Evolutionary conservation across 164 flowering plant genomes (phyloP).

Genomic region (Liquidambar formosana): DNA sequence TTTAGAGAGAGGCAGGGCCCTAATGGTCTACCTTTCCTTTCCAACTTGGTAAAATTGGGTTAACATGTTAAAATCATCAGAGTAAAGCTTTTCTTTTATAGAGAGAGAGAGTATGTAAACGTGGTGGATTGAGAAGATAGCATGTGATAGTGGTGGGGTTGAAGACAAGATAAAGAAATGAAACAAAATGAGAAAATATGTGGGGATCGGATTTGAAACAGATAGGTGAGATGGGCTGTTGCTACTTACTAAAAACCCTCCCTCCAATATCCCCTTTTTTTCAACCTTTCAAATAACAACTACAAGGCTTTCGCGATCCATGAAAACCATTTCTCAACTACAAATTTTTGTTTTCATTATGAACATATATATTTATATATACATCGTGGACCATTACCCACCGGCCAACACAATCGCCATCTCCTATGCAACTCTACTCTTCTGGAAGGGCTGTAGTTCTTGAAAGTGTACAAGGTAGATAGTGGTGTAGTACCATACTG

Average conservation of each 20-base stretch:
- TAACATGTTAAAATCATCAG: too few relatives aligned
- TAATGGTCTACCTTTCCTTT: too few relatives aligned
- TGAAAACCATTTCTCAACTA: slow-evolving; percentile 34
- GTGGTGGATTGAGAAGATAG: too few relatives aligned
- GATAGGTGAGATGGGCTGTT: slow-evolving; percentile 3
- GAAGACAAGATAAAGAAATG: not conserved
- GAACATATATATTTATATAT: not conserved
- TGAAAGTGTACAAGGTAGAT: too few relatives aligned
- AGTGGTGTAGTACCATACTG: too few relatives aligned
- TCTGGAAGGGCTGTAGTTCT: slow-evolving; percentile 14
- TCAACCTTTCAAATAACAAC: not conserved
- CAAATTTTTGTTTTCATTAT: not conserved
- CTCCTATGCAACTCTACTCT: slow-evolving; percentile 5
- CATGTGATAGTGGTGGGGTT: not conserved
- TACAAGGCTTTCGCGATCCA: slow-evolving; percentile 4
- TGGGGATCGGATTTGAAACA: not conserved
- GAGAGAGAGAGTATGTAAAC: too few relatives aligned
- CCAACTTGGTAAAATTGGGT: too few relatives aligned
- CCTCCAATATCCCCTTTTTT: too few relatives aligned
- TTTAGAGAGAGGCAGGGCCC: too few relatives aligned
- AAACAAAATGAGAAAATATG: not conserved
- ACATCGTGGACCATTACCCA: slow-evolving; percentile 16
- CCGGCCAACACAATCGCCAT: slow-evolving; percentile 2
- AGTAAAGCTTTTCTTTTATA: not conserved
- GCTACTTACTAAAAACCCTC: not conserved